These are phyloP conservation scores for Ceratocystis destructans DNA, from an alignment of 2,329 filamentous ascomycete genomes.

Conservation along the genomic window DNA sequence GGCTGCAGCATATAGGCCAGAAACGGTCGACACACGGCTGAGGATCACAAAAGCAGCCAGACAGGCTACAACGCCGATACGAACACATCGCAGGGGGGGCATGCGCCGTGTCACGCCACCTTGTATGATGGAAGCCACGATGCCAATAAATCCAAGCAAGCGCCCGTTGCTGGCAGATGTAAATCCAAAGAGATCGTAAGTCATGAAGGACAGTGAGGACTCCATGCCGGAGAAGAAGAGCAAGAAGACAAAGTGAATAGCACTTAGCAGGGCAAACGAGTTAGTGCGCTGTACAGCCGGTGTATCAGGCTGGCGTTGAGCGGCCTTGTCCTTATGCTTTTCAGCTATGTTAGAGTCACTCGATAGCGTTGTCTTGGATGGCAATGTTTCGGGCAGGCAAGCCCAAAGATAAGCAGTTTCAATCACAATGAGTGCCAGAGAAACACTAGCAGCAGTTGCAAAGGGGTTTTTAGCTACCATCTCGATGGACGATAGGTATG, in stretches of 20 bases:
- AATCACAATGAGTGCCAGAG: slow-evolving; percentile 64
- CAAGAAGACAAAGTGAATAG: slow-evolving; percentile 78
- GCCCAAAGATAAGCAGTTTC: slow-evolving; percentile 83
- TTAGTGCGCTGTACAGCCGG: slow-evolving; percentile 50
- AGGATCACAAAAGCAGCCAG: slow-evolving; percentile 70
- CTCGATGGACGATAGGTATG: slow-evolving; percentile 64
- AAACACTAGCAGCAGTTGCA: slow-evolving; percentile 80
- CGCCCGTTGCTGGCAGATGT: slow-evolving; percentile 66
- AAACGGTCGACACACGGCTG: slow-evolving; percentile 51
- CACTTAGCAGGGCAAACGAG: slow-evolving; percentile 67
- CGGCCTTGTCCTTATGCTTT: background rate
- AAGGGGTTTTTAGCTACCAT: slow-evolving; percentile 82
- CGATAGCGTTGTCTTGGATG: slow-evolving; percentile 35
- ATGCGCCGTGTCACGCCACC: slow-evolving; percentile 80
- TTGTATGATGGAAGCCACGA: slow-evolving; percentile 84
- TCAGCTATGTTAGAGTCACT: slow-evolving; percentile 21
- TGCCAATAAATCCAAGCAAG: slow-evolving; percentile 78
- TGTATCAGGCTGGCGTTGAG: slow-evolving; percentile 10
- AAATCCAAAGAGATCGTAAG: slow-evolving; percentile 82
- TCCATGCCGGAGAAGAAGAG: slow-evolving; percentile 98
- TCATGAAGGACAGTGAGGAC: slow-evolving; percentile 94
- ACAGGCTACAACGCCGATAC: slow-evolving; percentile 64
- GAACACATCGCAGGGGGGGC: slow-evolving; percentile 65
- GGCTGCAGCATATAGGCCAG: slow-evolving; percentile 66
- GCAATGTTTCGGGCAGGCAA: slow-evolving; percentile 74